Base-by-base conservation (phyloP, 1,284 basidiomycete species). In the Malassezia caprae region DNA sequence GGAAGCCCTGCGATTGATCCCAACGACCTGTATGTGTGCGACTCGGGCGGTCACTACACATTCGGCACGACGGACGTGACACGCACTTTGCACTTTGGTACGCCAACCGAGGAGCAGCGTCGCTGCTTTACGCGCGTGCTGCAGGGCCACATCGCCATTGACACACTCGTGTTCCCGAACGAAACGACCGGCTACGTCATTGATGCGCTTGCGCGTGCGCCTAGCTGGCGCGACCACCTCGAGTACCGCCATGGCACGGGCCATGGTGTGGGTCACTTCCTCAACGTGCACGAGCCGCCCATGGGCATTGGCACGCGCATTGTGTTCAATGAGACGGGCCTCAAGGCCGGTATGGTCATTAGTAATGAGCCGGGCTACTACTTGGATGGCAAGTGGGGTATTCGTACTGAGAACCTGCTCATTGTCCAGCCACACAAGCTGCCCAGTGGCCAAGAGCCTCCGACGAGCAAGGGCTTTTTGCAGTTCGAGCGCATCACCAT, bases 51-150 rank as follows among this genome's bases (percentile, higher is more conserved):
- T 1, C 91, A 96, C 77, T 96, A 85, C 75, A 76, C 83, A 27
- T 90, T 96, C 67, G 91, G 91, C 11, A 98, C 93, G 0, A 98
- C 93, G 1, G 94, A 96, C 69, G 86, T 88, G 8, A 96, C 79
- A 27, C 55, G 90, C 31, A 60, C 65, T 8, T 77, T 89, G 84
- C 91, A 96, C 75, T 96, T 96, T 73, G 90, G 90, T 28, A 83
- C 79, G 1, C 90, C 93, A 0, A 84, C 83, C 0, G 78, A 79
- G 0, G 85, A 89, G 65, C 87, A 96, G 77, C 87, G 84, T 62
- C 82, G 87, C 0, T 85, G 88, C 0, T 94, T 90, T 68, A 96
- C 93, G 0, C 81, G 90, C 15, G 94, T 98, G 1, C 78, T 98
- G 44, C 91, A 98, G 77, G 93, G 93, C 0, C 89, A 96, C 72